phyloP scores from a whole-genome alignment of 768 basidiomycete genomes.

The Collybia sordida region DNA sequence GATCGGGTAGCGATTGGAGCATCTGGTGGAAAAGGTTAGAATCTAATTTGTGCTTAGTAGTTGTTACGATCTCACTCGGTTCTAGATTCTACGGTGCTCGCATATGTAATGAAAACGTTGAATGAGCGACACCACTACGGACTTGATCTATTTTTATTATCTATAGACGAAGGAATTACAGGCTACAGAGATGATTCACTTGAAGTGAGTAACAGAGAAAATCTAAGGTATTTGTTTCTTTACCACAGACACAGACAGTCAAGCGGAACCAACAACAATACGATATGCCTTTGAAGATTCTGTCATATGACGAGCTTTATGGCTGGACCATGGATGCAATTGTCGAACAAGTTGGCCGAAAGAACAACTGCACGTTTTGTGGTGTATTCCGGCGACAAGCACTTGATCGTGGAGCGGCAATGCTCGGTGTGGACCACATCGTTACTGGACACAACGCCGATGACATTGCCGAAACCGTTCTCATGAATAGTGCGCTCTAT shows the following conservation, averaged over 20 bases:
- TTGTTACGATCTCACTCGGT: not conserved
- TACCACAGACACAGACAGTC: slow-evolving; percentile 66
- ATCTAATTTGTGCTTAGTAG: not conserved
- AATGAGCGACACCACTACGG: slow-evolving; percentile 95
- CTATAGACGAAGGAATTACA: slow-evolving; percentile 98
- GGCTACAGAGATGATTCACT: slow-evolving; percentile 98
- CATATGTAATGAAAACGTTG: slow-evolving; percentile 93
- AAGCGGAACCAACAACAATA: slow-evolving; percentile 97
- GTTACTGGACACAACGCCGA: slow-evolving; percentile 99
- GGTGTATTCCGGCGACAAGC: slow-evolving; percentile 97
- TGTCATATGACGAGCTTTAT: slow-evolving; percentile 94
- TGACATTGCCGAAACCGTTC: slow-evolving; percentile 96
- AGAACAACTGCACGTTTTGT: slow-evolving; percentile 99
- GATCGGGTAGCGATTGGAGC: slow-evolving; percentile 97
- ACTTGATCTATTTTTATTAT: slow-evolving; percentile 86
- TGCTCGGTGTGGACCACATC: slow-evolving; percentile 91
- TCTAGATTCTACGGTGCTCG: slow-evolving; percentile 94
- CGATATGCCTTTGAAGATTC: slow-evolving; percentile 90
- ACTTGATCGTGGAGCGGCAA: slow-evolving; percentile 89
- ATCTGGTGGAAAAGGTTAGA: slow-evolving; percentile 91
- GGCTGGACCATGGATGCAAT: slow-evolving; percentile 99
- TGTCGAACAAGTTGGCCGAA: slow-evolving; percentile 90
- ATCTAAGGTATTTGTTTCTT: not conserved
- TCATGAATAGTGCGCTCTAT: slow-evolving; percentile 89
- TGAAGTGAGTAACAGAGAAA: slow-evolving; percentile 52